Conservation (phyloP, 2,329 filamentous ascomycete species). For the Ophiostoma novo-ulmi region DNA sequence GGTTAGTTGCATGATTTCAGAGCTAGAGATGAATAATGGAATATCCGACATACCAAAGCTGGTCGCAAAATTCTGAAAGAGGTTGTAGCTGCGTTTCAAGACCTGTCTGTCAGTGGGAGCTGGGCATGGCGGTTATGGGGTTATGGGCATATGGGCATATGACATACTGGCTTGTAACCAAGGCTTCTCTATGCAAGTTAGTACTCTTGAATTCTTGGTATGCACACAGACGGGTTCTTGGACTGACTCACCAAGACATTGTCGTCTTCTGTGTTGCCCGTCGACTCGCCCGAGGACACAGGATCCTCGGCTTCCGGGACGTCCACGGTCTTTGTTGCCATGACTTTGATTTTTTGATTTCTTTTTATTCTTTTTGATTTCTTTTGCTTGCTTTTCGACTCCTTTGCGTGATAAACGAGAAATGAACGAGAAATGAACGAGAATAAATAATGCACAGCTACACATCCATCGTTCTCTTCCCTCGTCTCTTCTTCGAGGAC, state of each 20-base stretch:
- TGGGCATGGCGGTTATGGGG: background rate
- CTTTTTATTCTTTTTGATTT: background rate
- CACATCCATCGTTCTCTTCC: background rate
- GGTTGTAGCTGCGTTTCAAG: slow-evolving; percentile 23
- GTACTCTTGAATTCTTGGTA: background rate
- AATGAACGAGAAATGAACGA: too few species aligned
- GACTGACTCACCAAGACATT: background rate
- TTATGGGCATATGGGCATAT: background rate
- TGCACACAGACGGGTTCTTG: background rate
- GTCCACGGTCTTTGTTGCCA: background rate
- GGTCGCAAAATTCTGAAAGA: slow-evolving; percentile 24
- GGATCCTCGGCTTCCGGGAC: background rate
- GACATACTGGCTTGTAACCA: slow-evolving; percentile 10
- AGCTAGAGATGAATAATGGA: background rate
- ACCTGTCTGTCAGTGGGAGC: background rate
- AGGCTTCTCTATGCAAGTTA: slow-evolving; percentile 5
- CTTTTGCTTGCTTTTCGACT: too few species aligned
- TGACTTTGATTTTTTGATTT: background rate
- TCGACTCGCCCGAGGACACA: background rate
- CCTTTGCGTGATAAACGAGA: too few species aligned
- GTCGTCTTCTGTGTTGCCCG: slow-evolving; percentile 9
- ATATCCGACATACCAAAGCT: slow-evolving; percentile 11
- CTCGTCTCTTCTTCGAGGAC: background rate
- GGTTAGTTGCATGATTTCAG: background rate
- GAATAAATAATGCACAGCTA: background rate